Evolutionary conservation across 2,329 filamentous ascomycete species (phyloP), one percentile per base, ranked within the genome.

Genomic region (Beauveria sp.): DNA sequence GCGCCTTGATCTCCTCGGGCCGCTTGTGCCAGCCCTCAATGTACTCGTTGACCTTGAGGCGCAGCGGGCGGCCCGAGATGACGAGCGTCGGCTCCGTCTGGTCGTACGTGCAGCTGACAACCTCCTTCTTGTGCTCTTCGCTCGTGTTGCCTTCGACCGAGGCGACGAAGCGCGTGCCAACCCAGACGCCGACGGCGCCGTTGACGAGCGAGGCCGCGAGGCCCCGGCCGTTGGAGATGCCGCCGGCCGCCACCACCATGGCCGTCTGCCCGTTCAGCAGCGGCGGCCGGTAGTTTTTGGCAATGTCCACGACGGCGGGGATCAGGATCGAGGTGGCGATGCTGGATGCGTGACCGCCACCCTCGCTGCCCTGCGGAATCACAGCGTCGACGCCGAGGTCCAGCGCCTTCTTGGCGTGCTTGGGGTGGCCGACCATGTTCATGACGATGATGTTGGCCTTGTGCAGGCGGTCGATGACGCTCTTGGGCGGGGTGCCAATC

Each of bases 341-440:
- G 64, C 95, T 88, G 34, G 93, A 93, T 1, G 93, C 97, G 76
- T 98, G 93, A 0, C 93, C 93, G 20, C 93, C 93, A 1, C 93
- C 93, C 74, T 98, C 93, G 57, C 91, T 91, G 52, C 93, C 93
- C 77, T 98, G 93, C 2, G 93, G 88, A 72, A 92, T 96, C 6
- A 98, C 83, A 66, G 97, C 88, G 75, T 98, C 93, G 10, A 96
- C 91, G 49, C 93, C 93, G 0, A 88, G 84, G 55, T 91, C 85
- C 4, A 98, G 79, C 2, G 93, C 93, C 77, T 97, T 97, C 72
- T 88, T 84, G 1, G 93, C 93, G 73, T 98, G 93, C 72, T 89
- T 91, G 2, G 93, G 93, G 69, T 93, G 90, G 0, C 93, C 93
- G 22, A 97, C 92, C 93, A 97, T 97, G 74, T 97, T 97, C 92